phyloP scores from a whole-genome alignment of 140 eudicot genomes.

The Anethum foeniculum region DNA sequence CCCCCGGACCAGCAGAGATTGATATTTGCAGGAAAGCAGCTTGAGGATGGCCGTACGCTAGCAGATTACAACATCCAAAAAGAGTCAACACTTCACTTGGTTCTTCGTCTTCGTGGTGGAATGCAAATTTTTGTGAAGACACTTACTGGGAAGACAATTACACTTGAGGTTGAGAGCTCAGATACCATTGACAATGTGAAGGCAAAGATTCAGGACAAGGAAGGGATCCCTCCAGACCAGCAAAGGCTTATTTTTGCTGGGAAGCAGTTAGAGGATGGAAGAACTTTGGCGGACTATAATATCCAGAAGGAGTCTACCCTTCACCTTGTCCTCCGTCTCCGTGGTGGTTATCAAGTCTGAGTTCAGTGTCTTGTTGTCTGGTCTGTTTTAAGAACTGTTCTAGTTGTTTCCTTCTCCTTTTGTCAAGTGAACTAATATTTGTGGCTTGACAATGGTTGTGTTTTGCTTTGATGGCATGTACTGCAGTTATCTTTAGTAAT shows the following conservation, averaged over 20 bases:
- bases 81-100: neutral
- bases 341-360: neutral
- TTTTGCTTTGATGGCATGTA: neutral
- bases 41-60: neutral
- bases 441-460: neutral
- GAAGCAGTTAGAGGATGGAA: slow-evolving; percentile 5
- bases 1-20: neutral
- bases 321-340: slow-evolving; percentile 8
- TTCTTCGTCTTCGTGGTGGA: neutral
- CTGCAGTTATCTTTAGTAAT: neutral
- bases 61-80: neutral
- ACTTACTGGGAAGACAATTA: neutral
- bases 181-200: slow-evolving; percentile 5
- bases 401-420: neutral
- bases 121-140: slow-evolving; percentile 2
- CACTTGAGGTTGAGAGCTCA: slow-evolving; percentile 2
- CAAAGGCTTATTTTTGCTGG: slow-evolving; percentile 9
- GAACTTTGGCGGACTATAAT: neutral
- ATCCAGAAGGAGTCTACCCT: slow-evolving; percentile 1
- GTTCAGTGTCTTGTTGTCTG: neutral
- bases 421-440: neutral
- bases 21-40: slow-evolving; percentile 3
- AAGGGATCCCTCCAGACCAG: slow-evolving; percentile 6
- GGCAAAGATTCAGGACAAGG: slow-evolving; percentile 9
- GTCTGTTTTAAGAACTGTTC: neutral